Evolutionary conservation across 2,329 filamentous ascomycete genomes (phyloP), one percentile per base, ranked within the genome.

Genomic region (Fusarium sp.): DNA sequence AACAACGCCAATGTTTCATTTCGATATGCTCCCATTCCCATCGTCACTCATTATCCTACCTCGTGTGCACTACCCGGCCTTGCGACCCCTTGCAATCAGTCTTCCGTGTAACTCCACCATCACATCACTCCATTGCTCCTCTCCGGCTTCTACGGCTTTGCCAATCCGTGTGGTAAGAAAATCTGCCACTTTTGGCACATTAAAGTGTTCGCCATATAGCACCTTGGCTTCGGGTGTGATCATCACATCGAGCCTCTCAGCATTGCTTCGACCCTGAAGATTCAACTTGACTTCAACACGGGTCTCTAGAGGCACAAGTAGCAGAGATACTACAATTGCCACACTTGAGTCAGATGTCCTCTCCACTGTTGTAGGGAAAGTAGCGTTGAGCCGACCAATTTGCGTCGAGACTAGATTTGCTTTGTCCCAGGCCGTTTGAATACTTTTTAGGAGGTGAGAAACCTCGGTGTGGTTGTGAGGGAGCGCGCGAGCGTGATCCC

Each of bases 171-270:
- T 85, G 15, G 82, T 78, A 66, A 96, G 75, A 70, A 92, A 94
- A 57, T 93, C 91, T n/a, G 81, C 83, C 83, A 96, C 90, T 79
- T 93, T 94, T 49, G 84, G 86, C 68, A 89, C 88, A 68, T 93
- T 92, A 77, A 94, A 94, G 63, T 87, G 85, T 79, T 95, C 92
- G 1, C 93, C 93, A 76, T 96, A 96, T 4, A 93, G 82, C 2
- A 94, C 88, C 53, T 83, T 84, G 0, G 89, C 91, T 23, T 81
- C 81, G 2, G 85, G 83, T 8, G 80, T 80, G 24, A 92, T 80
- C 16, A 79, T 77, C 35, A 93, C 83, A 2, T 87, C 84, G 13
- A 91, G 80, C 6, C 85, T 84, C n/a, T 83, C 81, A 2, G 80
- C 79, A 1, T 79, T 80, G 48, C 79, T 81, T 12, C 79, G 78